A percentile compares a stretch with the other conserved stretches of the same genome.
Conservation (phyloP, 345 rosid species). For the Populus tremula region DNA sequence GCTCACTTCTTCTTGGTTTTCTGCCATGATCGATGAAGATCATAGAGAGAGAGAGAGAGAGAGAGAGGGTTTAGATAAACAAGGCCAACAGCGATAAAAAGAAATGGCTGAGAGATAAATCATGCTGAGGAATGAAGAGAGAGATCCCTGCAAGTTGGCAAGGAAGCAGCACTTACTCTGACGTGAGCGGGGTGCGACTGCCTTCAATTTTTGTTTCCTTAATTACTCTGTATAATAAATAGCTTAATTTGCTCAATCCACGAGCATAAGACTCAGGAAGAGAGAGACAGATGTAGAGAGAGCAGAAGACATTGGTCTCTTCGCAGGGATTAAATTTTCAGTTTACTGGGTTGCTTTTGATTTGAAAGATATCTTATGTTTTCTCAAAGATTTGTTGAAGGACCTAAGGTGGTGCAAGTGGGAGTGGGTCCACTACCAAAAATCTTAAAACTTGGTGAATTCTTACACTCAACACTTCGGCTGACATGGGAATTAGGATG, state of each 20-base stretch:
- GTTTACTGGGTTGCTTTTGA: constrained; percentile 7
- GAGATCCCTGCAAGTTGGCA: constrained; percentile 53
- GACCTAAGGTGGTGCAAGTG: constrained; percentile 3
- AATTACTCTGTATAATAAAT: background rate
- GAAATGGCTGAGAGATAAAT: constrained; percentile 18
- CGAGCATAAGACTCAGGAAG: background rate
- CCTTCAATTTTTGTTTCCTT: background rate
- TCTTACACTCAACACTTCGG: background rate
- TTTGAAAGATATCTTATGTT: background rate
- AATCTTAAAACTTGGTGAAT: background rate
- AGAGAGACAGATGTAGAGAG: background rate
- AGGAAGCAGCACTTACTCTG: constrained; percentile 31
- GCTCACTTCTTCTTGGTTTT: constrained; percentile 46
- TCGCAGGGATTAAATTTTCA: constrained; percentile 10
- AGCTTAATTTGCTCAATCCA: background rate
- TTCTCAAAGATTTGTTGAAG: constrained; percentile 1
- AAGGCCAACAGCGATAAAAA: constrained; percentile 27
- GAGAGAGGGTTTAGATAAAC: constrained; percentile 10
- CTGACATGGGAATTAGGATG: constrained; percentile 5
- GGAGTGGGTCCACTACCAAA: background rate
- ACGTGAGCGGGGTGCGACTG: constrained; percentile 36
- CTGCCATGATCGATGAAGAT: too few relatives aligned
- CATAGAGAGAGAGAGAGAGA: background rate
- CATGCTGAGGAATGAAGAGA: constrained; percentile 36
- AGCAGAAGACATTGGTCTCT: constrained; percentile 9